Evolutionary conservation across 352 stramenopile genomes (phyloP), one percentile per base, ranked within the genome.

Genomic region (Globisporangium alternatum): DNA sequence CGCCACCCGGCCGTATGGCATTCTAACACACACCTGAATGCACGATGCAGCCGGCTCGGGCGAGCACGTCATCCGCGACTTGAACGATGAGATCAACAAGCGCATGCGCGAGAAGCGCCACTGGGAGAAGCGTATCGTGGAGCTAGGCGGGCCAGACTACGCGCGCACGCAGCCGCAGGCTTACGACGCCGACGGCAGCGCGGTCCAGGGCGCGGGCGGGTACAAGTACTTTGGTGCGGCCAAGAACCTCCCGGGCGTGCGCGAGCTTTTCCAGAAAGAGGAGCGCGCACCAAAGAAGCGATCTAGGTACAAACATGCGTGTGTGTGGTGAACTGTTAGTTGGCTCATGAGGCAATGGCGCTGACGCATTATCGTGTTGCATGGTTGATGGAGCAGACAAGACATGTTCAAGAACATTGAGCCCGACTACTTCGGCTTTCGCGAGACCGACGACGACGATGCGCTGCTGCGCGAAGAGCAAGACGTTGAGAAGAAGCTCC

Each of bases 71-170:
- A 96, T 99, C 65, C 89, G 97, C 25, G 97, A 99, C 76, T 74
- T 99, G 51, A 99, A 99, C 75, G 97, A 99, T 79, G 80, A 97
- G 70, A 99, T 99, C 77, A 99, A 99, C 80, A 98, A 98, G 69
- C 90, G 97, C 71, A 89, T 99, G 45, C 74, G 93, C 43, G 96
- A 99, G 77, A 98, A 97, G 62, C 64, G 73, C 55, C 81, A 92
- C 64, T 97, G 90, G 90, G 86, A 97, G 64, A 76, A 77, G 48
- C 76, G 85, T 43, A 96, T 97, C 57, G 89, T 88, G 72, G 78
- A 90, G 81, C 77, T 99, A 17, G 95, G 96, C 28, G 96, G 95
- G 9, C 67, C 83, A 0, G 88, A 98, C 81, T 98, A 97, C 68
- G 74, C 64, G 13, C 81, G 81, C n/a, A 72, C 86, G 47, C 89